Conservation (phyloP, 495 filamentous ascomycete species). For the Rhypophila decipiens region DNA sequence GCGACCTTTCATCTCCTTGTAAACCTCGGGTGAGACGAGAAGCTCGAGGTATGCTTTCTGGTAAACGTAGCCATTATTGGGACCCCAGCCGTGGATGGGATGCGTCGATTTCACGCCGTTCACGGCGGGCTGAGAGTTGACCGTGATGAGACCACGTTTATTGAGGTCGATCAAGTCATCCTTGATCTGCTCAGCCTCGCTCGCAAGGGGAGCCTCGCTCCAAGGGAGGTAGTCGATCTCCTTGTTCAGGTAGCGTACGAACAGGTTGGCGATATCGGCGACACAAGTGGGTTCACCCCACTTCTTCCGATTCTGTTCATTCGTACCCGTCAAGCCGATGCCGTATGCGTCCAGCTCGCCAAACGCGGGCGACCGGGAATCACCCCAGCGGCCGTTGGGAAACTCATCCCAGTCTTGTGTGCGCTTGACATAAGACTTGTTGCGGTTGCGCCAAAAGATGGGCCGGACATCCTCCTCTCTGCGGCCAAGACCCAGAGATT, state of each 20-base stretch:
- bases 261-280: slow-evolving; percentile 72
- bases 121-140: slow-evolving; percentile 96
- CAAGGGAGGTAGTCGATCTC: slow-evolving; percentile 81
- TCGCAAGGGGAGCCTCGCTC: slow-evolving; percentile 82
- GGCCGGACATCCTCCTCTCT: slow-evolving; percentile 93
- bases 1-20: slow-evolving; percentile 69
- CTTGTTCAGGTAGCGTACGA: slow-evolving; percentile 75
- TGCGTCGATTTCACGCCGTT: slow-evolving; percentile 87
- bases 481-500: slow-evolving; percentile 81
- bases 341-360: slow-evolving; percentile 96
- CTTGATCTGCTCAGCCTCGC: slow-evolving; percentile 73
- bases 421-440: slow-evolving; percentile 87
- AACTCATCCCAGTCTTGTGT: slow-evolving; percentile 99
- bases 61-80: slow-evolving; percentile 91
- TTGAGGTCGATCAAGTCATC: slow-evolving; percentile 75
- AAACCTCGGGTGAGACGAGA: slow-evolving; percentile 70
- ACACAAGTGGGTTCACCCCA: slow-evolving; percentile 84
- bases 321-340: slow-evolving; percentile 90
- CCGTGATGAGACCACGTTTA: slow-evolving; percentile 78
- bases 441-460: slow-evolving; percentile 98
- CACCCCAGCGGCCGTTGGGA: slow-evolving; percentile 98
- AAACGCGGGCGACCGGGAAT: slow-evolving; percentile 93
- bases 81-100: slow-evolving; percentile 88
- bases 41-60: slow-evolving; percentile 98
- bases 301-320: slow-evolving; percentile 90